phyloP scores from a whole-genome alignment of 805 yeast genomes.

The Yarrowia yakushimensis region DNA sequence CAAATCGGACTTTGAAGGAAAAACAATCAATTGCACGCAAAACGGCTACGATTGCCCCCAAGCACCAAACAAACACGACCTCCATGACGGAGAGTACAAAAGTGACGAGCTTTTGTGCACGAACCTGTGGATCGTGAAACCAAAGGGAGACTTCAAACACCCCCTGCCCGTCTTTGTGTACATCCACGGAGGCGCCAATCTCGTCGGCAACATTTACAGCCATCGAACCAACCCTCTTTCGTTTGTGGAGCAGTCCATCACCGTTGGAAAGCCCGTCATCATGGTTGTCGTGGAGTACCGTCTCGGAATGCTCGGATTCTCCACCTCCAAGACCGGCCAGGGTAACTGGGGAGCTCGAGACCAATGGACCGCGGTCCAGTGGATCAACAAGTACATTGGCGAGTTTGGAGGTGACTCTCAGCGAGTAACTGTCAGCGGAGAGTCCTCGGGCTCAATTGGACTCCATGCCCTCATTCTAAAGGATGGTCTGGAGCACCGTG shows the following conservation, averaged over 20 bases:
- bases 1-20: not conserved
- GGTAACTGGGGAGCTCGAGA: constrained; percentile 43
- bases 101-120: constrained; percentile 34
- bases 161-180: constrained; percentile 38
- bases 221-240: constrained; percentile 32
- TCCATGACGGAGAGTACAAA: constrained; percentile 12
- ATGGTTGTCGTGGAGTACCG: constrained; percentile 42
- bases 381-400: constrained; percentile 37
- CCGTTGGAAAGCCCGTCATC: constrained; percentile 33
- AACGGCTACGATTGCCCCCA: constrained; percentile 17
- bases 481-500: not conserved
- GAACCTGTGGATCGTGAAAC: constrained; percentile 32
- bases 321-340: constrained; percentile 36
- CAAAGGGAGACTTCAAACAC: constrained; percentile 20
- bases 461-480: not conserved
- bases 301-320: constrained; percentile 40
- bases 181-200: constrained; percentile 40
- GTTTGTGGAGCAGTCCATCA: constrained; percentile 30
- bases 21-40: not conserved
- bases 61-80: constrained; percentile 11
- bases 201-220: constrained; percentile 35
- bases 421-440: constrained; percentile 45
- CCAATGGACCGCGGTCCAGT: not conserved
- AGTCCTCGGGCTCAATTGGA: constrained; percentile 38
- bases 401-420: constrained; percentile 47